A percentile compares a stretch with the other conserved stretches of the same genome.
These are phyloP conservation scores for Fusarium circinatum DNA, from an alignment of 2,329 filamentous ascomycete species.

Conservation along the genomic window DNA sequence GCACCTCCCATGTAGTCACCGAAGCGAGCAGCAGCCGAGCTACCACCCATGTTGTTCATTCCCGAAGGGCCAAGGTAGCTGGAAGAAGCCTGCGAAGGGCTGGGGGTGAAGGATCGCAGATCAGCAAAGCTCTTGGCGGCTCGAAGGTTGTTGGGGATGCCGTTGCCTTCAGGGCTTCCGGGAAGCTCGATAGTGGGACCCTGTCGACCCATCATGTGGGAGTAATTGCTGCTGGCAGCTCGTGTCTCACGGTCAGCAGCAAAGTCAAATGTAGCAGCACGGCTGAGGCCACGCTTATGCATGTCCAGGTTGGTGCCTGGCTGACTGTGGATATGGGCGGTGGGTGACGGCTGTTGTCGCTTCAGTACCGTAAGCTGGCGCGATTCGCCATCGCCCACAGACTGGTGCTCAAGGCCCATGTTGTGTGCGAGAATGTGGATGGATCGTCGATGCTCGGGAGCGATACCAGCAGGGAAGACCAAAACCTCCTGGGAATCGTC, in stretches of 20 bases:
- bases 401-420: conserved; percentile 91
- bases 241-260: conserved; percentile 79
- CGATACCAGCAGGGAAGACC: conserved; percentile 83
- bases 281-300: conserved; percentile 85
- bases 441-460: conserved; percentile 85
- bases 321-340: conserved; percentile 65
- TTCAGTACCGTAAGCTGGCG: conserved; percentile 93
- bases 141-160: conserved; percentile 81
- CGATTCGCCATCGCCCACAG: conserved; percentile 86
- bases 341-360: conserved; percentile 63
- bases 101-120: conserved; percentile 92
- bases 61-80: conserved; percentile 71
- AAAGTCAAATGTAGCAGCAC: conserved; percentile 97
- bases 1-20: conserved; percentile 57
- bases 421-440: conserved; percentile 96
- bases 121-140: conserved; percentile 98
- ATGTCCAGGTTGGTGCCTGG: conserved; percentile 77
- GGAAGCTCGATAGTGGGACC: conserved; percentile 87
- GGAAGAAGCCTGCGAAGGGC: conserved; percentile 84
- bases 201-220: conserved; percentile 79
- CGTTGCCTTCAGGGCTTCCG: conserved; percentile 74
- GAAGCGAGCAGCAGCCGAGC: conserved; percentile 54
- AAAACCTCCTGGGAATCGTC: conserved; percentile 80
- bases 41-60: conserved; percentile 64
- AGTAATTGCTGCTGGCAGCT: conserved; percentile 73